phyloP scores from a whole-genome alignment of 192 early-diverging fungal species.

The Coemansia sp. region DNA sequence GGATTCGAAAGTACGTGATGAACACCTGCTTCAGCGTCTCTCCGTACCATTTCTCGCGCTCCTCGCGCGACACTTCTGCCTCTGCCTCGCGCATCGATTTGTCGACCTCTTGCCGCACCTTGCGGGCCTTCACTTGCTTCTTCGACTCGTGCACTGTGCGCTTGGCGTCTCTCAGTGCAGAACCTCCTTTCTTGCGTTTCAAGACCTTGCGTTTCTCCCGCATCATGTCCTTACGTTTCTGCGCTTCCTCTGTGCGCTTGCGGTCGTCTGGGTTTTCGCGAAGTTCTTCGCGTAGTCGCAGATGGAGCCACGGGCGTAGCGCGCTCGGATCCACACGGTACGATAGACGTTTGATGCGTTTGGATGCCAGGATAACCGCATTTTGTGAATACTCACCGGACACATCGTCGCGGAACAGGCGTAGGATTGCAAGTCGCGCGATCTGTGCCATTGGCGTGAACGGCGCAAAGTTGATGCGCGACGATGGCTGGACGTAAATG shows the following conservation, averaged over 20 bases:
- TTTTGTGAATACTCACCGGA: slow-evolving; percentile 85
- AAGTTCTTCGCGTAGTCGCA: slow-evolving; percentile 86
- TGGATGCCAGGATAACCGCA: slow-evolving; percentile 82
- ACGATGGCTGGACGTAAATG: slow-evolving; percentile 56
- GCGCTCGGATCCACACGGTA: slow-evolving; percentile 70
- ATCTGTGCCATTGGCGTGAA: slow-evolving; percentile 67
- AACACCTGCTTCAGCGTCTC: slow-evolving; percentile 96
- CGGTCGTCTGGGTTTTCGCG: slow-evolving; percentile 59
- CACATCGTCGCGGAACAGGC: slow-evolving; percentile 83
- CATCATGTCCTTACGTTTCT: slow-evolving; percentile 56
- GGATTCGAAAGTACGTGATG: slow-evolving; percentile 91
- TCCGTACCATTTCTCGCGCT: slow-evolving; percentile 80
- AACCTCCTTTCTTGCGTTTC: slow-evolving; percentile 42
- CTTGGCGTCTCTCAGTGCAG: slow-evolving; percentile 51
- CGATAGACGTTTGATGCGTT: slow-evolving; percentile 79
- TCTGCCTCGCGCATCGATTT: slow-evolving; percentile 82
- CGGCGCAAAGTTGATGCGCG: slow-evolving; percentile 67
- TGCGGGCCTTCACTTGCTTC: slow-evolving; percentile 69
- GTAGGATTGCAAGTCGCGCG: slow-evolving; percentile 74
- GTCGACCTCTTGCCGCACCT: slow-evolving; percentile 51
- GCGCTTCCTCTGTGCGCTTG: slow-evolving; percentile 55
- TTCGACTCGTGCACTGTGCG: slow-evolving; percentile 66
- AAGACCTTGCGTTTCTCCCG: slow-evolving; percentile 40
- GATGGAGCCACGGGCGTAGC: slow-evolving; percentile 75
- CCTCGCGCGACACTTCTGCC: slow-evolving; percentile 82